phyloP scores from a whole-genome alignment of 176 grass and related monocot species.

The Aegilops speltoides region DNA sequence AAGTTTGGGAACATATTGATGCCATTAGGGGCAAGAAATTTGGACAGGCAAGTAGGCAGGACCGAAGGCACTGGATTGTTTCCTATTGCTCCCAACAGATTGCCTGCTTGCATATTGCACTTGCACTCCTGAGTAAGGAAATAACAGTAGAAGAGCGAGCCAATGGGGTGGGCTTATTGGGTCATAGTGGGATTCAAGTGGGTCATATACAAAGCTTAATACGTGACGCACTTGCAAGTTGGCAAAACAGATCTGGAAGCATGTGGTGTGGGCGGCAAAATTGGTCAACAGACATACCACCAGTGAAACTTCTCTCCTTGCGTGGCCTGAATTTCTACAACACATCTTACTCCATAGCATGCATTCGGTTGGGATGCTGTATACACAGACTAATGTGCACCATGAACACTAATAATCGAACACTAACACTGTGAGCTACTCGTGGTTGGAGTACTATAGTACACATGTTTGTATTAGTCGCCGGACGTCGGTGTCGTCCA shows the following conservation, averaged over 20 bases:
- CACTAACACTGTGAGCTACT: not conserved
- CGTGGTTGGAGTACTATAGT: not conserved
- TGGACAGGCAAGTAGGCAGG: not conserved
- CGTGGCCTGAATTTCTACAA: too few relatives aligned
- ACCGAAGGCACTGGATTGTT: not conserved
- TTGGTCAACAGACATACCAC: not conserved
- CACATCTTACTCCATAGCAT: too few relatives aligned
- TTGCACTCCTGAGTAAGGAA: not conserved
- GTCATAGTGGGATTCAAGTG: not conserved
- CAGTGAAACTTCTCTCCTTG: not conserved
- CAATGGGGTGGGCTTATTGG: not conserved
- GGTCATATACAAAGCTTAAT: not conserved
- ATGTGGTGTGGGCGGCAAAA: slow-evolving; percentile 11
- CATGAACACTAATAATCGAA: not conserved
- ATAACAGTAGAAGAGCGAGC: slow-evolving; percentile 8
- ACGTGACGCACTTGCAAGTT: not conserved
- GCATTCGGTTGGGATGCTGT: not conserved
- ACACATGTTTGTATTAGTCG: not conserved
- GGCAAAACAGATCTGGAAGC: not conserved
- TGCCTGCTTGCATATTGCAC: not conserved
- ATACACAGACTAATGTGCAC: not conserved
- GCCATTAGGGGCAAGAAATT: not conserved
- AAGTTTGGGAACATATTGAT: not conserved
- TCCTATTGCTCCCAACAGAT: not conserved
- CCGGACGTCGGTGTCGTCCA: not conserved